phyloP scores from a whole-genome alignment of 805 yeast species.

The Phaffomyces antillensis region DNA sequence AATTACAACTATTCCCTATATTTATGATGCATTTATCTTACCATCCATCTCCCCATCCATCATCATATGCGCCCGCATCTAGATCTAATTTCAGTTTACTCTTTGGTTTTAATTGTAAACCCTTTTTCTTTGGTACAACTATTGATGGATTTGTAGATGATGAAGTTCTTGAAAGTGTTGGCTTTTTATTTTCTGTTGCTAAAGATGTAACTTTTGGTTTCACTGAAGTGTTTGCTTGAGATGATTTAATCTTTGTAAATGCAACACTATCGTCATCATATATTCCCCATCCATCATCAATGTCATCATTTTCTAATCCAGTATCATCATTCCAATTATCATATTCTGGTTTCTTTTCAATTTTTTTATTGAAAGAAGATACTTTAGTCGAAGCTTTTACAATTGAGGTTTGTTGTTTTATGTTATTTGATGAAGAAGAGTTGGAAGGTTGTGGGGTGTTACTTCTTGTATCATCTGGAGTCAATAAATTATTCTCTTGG shows the following conservation, averaged over 20 bases:
- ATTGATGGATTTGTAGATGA: not conserved
- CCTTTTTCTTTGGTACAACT: conserved; percentile 12
- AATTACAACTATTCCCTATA: not conserved
- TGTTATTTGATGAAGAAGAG: conserved; percentile 9
- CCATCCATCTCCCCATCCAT: conserved; percentile 44
- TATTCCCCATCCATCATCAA: conserved; percentile 17
- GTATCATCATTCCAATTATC: conserved; percentile 9
- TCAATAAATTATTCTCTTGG: conserved; percentile 8
- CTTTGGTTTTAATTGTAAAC: conserved; percentile 21
- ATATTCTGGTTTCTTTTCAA: not conserved
- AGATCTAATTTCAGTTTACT: conserved; percentile 29
- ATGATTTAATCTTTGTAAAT: not conserved
- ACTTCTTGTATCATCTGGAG: conserved; percentile 14
- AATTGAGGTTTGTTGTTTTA: too few relatives aligned
- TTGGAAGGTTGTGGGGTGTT: conserved; percentile 14
- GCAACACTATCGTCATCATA: conserved; percentile 6
- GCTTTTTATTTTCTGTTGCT: conserved; percentile 11
- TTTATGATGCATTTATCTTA: conserved; percentile 6
- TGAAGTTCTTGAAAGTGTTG: not conserved
- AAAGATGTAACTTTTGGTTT: conserved; percentile 19
- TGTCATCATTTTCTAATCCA: conserved; percentile 11
- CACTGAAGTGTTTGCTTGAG: not conserved
- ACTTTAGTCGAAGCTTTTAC: not conserved
- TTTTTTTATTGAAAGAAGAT: not conserved
- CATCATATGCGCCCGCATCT: conserved; percentile 27